Conservation (phyloP, 768 basidiomycete genomes). For the Collybiopsis luxurians region DNA sequence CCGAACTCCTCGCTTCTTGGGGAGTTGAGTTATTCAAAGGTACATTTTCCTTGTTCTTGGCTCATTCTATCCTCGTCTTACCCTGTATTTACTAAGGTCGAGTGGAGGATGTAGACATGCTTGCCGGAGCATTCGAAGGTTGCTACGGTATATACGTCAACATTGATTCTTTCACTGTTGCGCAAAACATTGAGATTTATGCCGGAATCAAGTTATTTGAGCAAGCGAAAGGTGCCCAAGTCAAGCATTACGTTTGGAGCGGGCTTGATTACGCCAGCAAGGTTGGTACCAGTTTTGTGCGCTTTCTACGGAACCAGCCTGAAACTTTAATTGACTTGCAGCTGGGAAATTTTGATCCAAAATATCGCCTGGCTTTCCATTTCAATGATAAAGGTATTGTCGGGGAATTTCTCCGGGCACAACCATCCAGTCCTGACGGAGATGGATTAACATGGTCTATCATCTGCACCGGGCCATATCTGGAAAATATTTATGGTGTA, state of each 20-base stretch:
- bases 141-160: constrained; percentile 22
- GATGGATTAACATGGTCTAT: constrained; percentile 30
- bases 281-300: no score
- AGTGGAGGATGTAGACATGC: constrained; percentile 27
- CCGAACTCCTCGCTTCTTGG: constrained; percentile 29
- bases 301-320: no score
- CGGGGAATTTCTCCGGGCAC: constrained; percentile 33
- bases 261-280: constrained; percentile 1
- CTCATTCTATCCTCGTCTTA: no score
- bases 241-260: constrained; percentile 2
- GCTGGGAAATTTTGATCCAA: background rate
- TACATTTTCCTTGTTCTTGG: no score
- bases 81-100: constrained; percentile 29
- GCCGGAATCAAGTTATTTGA: constrained; percentile 1
- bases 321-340: background rate
- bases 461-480: constrained; percentile 36
- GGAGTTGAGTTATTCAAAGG: constrained; percentile 24
- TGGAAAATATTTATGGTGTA: constrained; percentile 37
- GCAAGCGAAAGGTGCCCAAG: background rate
- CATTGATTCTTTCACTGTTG: constrained; percentile 7
- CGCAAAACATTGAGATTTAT: background rate
- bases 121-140: constrained; percentile 29
- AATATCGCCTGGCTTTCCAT: constrained; percentile 38
- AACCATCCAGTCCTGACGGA: constrained; percentile 28
- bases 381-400: constrained; percentile 41